phyloP scores from a whole-genome alignment of 495 filamentous ascomycete species.

The Penicillium verhagenii region DNA sequence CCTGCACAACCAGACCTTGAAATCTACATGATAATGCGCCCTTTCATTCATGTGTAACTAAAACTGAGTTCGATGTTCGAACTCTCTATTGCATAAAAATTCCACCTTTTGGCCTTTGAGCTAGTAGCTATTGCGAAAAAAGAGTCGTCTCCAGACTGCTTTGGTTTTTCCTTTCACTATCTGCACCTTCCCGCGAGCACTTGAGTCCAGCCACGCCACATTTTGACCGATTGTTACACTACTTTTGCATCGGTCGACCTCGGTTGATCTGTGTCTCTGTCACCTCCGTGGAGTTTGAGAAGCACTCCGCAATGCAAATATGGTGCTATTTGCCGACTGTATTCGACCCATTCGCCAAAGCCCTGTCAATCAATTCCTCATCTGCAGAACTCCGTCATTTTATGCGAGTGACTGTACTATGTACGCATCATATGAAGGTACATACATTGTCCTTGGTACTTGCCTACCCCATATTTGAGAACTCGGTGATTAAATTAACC shows the following conservation, averaged over 20 bases:
- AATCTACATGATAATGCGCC: conserved; percentile 13
- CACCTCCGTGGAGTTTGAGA: neutral
- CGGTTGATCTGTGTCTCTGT: neutral
- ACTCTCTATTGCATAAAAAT: neutral
- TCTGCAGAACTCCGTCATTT: neutral
- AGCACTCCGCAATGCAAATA: neutral
- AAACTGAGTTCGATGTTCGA: neutral
- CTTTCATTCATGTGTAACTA: conserved; percentile 14
- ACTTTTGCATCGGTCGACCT: no score
- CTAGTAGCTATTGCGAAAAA: neutral
- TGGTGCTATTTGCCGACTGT: neutral
- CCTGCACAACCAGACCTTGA: conserved; percentile 7
- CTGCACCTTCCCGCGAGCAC: neutral
- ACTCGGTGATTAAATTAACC: no score
- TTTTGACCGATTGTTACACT: neutral
- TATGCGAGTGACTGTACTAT: neutral
- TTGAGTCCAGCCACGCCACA: conserved; percentile 14
- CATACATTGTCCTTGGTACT: neutral
- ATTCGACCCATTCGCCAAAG: neutral
- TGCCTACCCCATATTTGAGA: no score
- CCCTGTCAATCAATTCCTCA: neutral
- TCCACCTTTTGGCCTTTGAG: neutral
- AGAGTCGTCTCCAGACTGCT: neutral
- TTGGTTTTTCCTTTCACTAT: neutral
- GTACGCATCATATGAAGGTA: neutral